These are phyloP conservation scores for Polygonum aviculare DNA, from an alignment of 148 eudicot genomes.

Conservation along the genomic window DNA sequence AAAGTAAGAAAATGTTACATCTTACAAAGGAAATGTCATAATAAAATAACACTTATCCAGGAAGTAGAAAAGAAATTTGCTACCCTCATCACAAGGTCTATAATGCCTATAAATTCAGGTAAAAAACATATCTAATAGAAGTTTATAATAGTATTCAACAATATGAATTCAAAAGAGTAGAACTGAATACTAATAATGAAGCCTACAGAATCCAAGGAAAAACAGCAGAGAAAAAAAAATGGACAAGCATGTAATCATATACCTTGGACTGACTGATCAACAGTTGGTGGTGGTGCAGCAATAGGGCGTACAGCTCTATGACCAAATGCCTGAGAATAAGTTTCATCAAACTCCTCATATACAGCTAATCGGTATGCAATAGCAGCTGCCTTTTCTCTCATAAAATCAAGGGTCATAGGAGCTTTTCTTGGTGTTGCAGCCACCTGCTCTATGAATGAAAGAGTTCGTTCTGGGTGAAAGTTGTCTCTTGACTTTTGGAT, in stretches of 20 bases:
- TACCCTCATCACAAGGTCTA: not conserved
- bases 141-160: not conserved
- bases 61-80: not conserved
- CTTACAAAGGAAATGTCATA: not conserved
- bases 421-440: constrained; percentile 39
- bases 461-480: constrained; percentile 41
- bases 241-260: not conserved
- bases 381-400: constrained; percentile 48
- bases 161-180: not conserved
- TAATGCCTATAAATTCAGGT: not conserved
- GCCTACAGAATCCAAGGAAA: not conserved
- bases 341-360: constrained; percentile 81
- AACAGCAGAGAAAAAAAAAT: not conserved
- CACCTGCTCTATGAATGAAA: constrained; percentile 46
- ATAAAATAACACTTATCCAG: not conserved
- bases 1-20: not conserved
- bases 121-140: not conserved
- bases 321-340: constrained; percentile 91
- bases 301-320: constrained; percentile 39
- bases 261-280: constrained; percentile 16
- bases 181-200: not conserved
- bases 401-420: constrained; percentile 29
- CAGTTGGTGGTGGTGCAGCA: constrained; percentile 17
- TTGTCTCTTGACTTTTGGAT: constrained; percentile 57
- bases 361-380: constrained; percentile 63